Base-by-base conservation (phyloP, 495 filamentous ascomycete genomes). In the Penicillium salamii region DNA sequence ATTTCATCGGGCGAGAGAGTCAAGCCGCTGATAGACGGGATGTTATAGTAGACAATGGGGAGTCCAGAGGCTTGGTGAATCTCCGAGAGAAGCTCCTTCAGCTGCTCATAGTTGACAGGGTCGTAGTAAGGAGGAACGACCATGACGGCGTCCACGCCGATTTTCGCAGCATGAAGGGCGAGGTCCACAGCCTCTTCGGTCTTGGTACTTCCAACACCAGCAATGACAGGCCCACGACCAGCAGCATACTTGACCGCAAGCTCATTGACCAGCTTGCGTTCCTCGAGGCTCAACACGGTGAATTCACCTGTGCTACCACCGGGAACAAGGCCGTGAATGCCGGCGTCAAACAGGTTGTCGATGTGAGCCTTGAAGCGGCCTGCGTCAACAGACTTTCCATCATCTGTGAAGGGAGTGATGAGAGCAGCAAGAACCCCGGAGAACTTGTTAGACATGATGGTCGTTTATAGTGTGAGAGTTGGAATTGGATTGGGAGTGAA, bases 121-220 rank as follows among this genome's bases (percentile, higher is more conserved):
- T 70, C 65, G 35, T 70, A 70, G 54, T 63, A 70, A 5, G 67
- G 67, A 12, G 67, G 67, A 0, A 70, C 67, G 14, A 68, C 63
- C 67, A 70, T 70, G 12, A 68, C 46, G 6, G 63, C 59, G 0
- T 55, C 50, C 6, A 65, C 67, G n/a, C 67, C 67, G 29, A 36
- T 61, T n/a, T 59, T 13, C 1, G 44, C 55, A 1, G 67, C 67
- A 42, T 70, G 67, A 0, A 50, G 26, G 14, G 63, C 62, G 18
- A 70, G 59, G 12, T 70, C 63, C n/a, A 70, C 47, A 2, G 61
- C 57, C 37, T 67, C 65, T 1, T 41, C 45, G 4, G 59, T 63
- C 3, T 61, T 57, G 18, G 54, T 57, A 42, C 49, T 50, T 3
- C 67, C 67, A 8, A 56, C 64, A 17, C 67, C 67, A 6, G 55